Evolutionary conservation across 116 monocot species (phyloP).

Genomic region (Cymodocea nodosa): DNA sequence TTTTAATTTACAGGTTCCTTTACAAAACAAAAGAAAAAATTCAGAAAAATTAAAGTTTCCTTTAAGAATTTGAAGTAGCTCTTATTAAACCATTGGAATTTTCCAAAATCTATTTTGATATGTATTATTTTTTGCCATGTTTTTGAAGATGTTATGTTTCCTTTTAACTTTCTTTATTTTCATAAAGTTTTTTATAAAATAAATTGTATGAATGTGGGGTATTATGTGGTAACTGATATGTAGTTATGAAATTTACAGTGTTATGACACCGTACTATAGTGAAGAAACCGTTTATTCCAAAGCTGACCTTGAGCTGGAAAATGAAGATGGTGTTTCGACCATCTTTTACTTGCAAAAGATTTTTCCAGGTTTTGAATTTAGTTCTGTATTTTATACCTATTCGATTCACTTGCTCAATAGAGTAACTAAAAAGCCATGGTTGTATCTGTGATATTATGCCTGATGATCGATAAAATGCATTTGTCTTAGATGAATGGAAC

Average conservation of each 20-base stretch:
- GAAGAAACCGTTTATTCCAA: slow-evolving; percentile 92
- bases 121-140: no score
- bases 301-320: slow-evolving; percentile 87
- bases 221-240: not conserved
- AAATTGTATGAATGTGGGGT: no score
- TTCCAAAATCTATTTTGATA: no score
- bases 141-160: no score
- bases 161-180: no score
- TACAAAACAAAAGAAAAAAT: no score
- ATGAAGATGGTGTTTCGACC: slow-evolving; percentile 97
- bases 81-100: no score
- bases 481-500: slow-evolving; percentile 87
- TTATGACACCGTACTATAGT: slow-evolving; percentile 91
- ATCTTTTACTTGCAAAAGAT: slow-evolving; percentile 96
- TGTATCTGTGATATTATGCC: not conserved
- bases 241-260: slow-evolving; percentile 27
- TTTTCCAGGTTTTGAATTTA: slow-evolving; percentile 58
- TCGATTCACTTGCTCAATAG: not conserved
- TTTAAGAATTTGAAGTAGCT: no score
- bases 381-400: not conserved
- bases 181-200: not conserved
- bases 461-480: not conserved
- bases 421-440: not conserved
- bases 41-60: no score
- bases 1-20: no score